These are phyloP conservation scores for Rosa persica DNA, from an alignment of 306 rosid species.

Conservation along the genomic window DNA sequence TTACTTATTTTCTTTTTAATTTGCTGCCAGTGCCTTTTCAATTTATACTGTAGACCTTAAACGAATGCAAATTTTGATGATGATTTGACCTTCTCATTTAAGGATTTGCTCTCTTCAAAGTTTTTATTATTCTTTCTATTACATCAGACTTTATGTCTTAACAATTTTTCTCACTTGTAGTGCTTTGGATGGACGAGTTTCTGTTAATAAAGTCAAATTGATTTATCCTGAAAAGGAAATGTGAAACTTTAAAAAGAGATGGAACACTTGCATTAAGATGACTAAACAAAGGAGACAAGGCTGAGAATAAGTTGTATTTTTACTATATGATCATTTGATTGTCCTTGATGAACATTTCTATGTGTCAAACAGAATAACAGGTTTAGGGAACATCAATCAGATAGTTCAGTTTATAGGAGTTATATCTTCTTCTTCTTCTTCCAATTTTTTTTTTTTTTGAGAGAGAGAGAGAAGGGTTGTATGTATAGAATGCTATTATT, in stretches of 20 bases:
- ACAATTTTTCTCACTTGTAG: too few relatives aligned
- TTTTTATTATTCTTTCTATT: neutral
- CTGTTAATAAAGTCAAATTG: neutral
- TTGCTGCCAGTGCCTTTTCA: neutral
- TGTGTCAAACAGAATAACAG: neutral
- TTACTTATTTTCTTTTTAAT: neutral
- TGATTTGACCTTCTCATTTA: neutral
- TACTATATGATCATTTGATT: neutral
- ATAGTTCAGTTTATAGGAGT: neutral
- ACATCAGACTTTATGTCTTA: neutral
- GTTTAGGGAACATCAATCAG: neutral
- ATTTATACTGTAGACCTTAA: neutral
- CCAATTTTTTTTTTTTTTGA: too few relatives aligned
- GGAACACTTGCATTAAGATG: too few relatives aligned
- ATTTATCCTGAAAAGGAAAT: neutral
- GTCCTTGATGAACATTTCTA: neutral
- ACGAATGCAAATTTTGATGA: neutral
- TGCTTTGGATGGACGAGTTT: too few relatives aligned
- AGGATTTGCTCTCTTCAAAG: neutral
- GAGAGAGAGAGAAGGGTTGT: too few relatives aligned
- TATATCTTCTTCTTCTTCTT: too few relatives aligned
- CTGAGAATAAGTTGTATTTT: neutral
- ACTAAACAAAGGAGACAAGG: neutral
- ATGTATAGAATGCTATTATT: neutral
- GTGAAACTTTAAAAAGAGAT: neutral